Base-by-base conservation (phyloP, 2,329 filamentous ascomycete genomes). In the Colletotrichum ledebouriae region DNA sequence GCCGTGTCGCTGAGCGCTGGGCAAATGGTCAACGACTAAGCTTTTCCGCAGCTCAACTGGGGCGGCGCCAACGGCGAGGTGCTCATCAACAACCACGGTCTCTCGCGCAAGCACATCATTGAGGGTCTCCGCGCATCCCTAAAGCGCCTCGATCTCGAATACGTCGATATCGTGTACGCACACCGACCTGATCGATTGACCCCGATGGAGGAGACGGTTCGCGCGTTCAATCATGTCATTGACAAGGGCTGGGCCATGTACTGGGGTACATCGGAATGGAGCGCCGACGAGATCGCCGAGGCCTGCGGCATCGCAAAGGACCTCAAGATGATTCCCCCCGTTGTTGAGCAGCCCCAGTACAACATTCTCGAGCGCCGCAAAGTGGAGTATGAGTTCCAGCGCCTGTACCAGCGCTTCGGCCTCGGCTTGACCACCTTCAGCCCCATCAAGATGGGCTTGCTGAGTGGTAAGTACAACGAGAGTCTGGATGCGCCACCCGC, bases 191-290 rank as follows among this genome's bases (percentile, higher is more conserved):
- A 93, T 76, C 83, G 87, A 20, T 79, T 87, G 53, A 92, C 89
- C 0, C 90, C 90, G 0, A 91, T 92, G 82, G 89, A 92, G 76
- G 90, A 92, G 80, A 88, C 85, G 6, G 90, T 92, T 7, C 85
- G 89, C 63, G 90, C 86, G 20, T 92, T 93, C 82, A 92, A 92
- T 81, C 82, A 91, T 75, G 80, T 92, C 42, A 91, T 93, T 74
- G 83, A 89, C 73, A 83, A 84, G 7, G 90, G 91, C 64, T 89
- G 91, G 80, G 87, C 89, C 1, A 85, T 92, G 71, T 92, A 92
- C 82, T 92, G 90, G 90, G 90, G 89, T 44, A 92, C 90, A 0
- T 90, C 87, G 1, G 89, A 92, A 77, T 92, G 90, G 90, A 84
- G 83, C 63, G 89, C 90, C n/a, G 85, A 87, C 71, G 89, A 92